A percentile compares a stretch with the other conserved stretches of the same genome.
Evolutionary conservation across 2,329 filamentous ascomycete species (phyloP).

Genomic region (Sporothrix dimorphospora): DNA sequence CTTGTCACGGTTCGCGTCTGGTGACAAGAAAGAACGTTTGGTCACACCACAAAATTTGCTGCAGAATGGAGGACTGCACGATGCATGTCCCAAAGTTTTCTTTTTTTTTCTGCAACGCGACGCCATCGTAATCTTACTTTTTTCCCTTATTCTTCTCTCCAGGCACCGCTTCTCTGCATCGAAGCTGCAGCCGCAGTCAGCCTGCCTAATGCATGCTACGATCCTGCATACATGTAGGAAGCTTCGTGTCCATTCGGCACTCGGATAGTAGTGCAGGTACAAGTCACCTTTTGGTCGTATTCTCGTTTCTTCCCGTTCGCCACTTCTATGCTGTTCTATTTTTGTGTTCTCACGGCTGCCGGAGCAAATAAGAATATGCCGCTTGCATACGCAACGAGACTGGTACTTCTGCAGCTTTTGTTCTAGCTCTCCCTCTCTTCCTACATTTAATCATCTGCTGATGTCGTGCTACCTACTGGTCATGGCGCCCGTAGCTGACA

Average conservation of each 20-base stretch:
- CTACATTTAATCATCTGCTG: background rate
- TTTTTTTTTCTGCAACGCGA: slow-evolving; percentile 16
- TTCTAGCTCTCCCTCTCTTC: background rate
- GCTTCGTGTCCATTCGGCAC: slow-evolving; percentile 4
- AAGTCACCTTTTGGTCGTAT: background rate
- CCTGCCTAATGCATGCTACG: slow-evolving; percentile 1
- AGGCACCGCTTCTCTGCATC: background rate
- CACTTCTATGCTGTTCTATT: slow-evolving; percentile 7
- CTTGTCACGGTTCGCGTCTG: background rate
- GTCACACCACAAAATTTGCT: background rate
- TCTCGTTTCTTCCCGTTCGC: background rate
- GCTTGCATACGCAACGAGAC: background rate
- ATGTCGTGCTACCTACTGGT: slow-evolving; percentile 9
- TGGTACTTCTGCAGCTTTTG: background rate
- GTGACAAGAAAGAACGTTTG: background rate
- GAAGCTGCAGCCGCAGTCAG: slow-evolving; percentile 6
- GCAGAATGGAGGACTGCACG: background rate
- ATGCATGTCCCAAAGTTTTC: background rate
- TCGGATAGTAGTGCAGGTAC: slow-evolving; percentile 14
- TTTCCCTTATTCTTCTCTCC: background rate
- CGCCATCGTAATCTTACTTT: slow-evolving; percentile 12
- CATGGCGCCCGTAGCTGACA: background rate
- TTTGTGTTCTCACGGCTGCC: background rate
- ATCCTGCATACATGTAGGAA: background rate
- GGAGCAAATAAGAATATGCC: background rate